phyloP scores from a whole-genome alignment of 2,329 filamentous ascomycete species.

The Metarhizium humberi region DNA sequence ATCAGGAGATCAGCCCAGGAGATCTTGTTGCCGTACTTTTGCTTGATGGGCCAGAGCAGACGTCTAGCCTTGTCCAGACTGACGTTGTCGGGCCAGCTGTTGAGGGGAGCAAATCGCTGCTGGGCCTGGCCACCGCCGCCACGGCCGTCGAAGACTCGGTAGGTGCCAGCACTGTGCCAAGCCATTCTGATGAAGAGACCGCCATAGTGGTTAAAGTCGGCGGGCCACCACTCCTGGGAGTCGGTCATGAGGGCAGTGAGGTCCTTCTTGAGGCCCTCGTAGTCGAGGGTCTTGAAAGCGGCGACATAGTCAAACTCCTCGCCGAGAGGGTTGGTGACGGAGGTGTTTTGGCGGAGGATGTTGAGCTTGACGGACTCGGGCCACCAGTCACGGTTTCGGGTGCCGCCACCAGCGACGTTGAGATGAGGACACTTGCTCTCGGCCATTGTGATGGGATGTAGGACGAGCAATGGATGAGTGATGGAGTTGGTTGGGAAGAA shows the following conservation, averaged over 20 bases:
- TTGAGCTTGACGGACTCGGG: conserved; percentile 57
- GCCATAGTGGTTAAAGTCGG: conserved; percentile 74
- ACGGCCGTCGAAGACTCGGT: conserved; percentile 65
- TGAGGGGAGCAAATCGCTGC: conserved; percentile 72
- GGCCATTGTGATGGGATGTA: conserved; percentile 11
- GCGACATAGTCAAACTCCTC: conserved; percentile 62
- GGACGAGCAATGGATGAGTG: background rate
- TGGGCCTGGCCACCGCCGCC: conserved; percentile 67
- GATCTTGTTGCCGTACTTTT: conserved; percentile 76
- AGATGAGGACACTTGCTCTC: conserved; percentile 23
- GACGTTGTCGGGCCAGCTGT: conserved; percentile 73
- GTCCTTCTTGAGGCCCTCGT: conserved; percentile 63
- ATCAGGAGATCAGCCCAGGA: conserved; percentile 69
- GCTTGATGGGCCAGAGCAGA: conserved; percentile 73
- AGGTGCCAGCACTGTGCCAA: conserved; percentile 74
- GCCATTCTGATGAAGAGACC: conserved; percentile 74
- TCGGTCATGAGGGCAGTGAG: conserved; percentile 63
- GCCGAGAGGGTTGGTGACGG: conserved; percentile 52
- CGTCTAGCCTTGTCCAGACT: conserved; percentile 73
- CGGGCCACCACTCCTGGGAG: conserved; percentile 74
- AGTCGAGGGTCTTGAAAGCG: conserved; percentile 58
- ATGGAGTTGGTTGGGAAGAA: background rate
- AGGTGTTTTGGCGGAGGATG: conserved; percentile 63
- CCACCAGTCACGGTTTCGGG: conserved; percentile 66
- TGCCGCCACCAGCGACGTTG: conserved; percentile 52